Conservation (phyloP, 164 flowering plant species). For the Annona cherimola region DNA sequence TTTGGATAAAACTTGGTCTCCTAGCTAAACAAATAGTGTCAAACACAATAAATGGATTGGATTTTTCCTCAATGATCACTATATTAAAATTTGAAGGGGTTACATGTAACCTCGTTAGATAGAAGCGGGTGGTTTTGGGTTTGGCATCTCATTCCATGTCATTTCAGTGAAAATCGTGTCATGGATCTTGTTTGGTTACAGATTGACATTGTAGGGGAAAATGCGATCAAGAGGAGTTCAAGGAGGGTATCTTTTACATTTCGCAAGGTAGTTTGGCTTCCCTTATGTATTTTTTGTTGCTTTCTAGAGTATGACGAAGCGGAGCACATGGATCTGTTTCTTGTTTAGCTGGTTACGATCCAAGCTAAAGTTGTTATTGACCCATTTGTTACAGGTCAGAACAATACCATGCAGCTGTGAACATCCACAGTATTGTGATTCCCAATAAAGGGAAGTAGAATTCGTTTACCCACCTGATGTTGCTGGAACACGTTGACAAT, state of each 20-base stretch:
- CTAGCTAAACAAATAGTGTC: too few species aligned
- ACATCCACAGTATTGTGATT: constrained; percentile 73
- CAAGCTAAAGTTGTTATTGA: neutral
- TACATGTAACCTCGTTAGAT: too few species aligned
- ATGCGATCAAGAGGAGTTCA: constrained; percentile 46
- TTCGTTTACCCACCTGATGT: constrained; percentile 2
- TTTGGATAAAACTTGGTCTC: too few species aligned
- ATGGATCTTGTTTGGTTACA: constrained; percentile 19
- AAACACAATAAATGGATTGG: too few species aligned
- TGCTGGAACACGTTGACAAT: neutral
- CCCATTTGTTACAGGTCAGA: constrained; percentile 52
- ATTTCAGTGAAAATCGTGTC: neutral
- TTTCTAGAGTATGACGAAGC: neutral
- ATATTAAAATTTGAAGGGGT: too few species aligned
- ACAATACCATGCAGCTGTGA: constrained; percentile 66
- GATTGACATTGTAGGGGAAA: constrained; percentile 69
- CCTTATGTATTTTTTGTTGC: neutral
- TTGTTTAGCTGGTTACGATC: too few species aligned
- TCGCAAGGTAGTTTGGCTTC: constrained; percentile 49
- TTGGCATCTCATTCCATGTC: neutral
- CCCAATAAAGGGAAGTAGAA: constrained; percentile 27
- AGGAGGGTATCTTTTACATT: constrained; percentile 93
- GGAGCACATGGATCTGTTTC: too few species aligned
- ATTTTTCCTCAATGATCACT: too few species aligned
- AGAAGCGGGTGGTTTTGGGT: too few species aligned